Evolutionary conservation across 2,329 filamentous ascomycete species (phyloP).

Genomic region (Pseudogymnoascus sp.): DNA sequence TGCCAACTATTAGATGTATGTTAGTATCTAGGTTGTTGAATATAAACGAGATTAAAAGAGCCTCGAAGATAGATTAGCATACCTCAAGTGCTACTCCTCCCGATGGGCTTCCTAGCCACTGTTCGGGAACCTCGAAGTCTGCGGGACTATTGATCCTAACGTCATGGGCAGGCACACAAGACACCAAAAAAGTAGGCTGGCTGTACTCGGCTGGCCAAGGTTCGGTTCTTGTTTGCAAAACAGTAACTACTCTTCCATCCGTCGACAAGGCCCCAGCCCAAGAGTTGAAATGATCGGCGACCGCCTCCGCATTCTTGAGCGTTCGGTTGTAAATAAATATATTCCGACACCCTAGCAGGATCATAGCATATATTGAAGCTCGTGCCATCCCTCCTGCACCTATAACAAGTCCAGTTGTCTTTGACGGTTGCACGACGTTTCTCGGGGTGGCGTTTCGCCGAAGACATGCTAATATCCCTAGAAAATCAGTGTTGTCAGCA

Average conservation of each 20-base stretch:
- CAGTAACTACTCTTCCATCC: conserved; percentile 28
- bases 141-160: conserved; percentile 56
- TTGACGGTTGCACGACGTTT: conserved; percentile 48
- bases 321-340: conserved; percentile 71
- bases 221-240: conserved; percentile 50
- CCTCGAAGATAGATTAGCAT: conserved; percentile 1
- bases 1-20: conserved; percentile 36
- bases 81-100: conserved; percentile 66
- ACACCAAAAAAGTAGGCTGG: conserved; percentile 65
- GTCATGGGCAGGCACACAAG: conserved; percentile 65
- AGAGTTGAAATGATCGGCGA: conserved; percentile 62
- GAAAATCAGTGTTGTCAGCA: conserved; percentile 67
- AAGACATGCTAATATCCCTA: conserved; percentile 52
- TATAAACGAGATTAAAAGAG: neutral
- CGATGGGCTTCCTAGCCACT: conserved; percentile 64
- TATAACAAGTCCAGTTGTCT: conserved; percentile 45
- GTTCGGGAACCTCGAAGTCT: conserved; percentile 58
- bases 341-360: conserved; percentile 67
- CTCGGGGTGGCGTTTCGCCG: conserved; percentile 64
- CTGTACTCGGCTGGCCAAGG: conserved; percentile 56
- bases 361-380: conserved; percentile 68
- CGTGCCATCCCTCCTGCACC: conserved; percentile 70
- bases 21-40: neutral
- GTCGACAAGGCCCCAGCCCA: conserved; percentile 24
- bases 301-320: conserved; percentile 52